Conservation (phyloP, 441 rosid genomes). For the Adansonia grandidieri region DNA sequence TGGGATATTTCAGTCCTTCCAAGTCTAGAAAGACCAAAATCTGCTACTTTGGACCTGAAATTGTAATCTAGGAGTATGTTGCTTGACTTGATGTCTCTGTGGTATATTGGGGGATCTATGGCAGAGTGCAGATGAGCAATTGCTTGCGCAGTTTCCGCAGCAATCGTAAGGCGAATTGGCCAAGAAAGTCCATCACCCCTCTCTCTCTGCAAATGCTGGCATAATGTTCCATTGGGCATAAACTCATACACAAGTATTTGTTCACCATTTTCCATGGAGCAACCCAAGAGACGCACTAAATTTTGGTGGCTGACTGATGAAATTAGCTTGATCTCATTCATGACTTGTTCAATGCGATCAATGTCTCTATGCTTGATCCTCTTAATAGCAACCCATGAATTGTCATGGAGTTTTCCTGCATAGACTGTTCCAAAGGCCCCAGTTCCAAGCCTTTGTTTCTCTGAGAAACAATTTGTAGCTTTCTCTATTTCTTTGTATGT, state of each 20-base stretch:
- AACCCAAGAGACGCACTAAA: conserved; percentile 82
- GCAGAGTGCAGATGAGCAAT: conserved; percentile 83
- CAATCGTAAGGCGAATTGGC: conserved; percentile 72
- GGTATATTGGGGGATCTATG: conserved; percentile 81
- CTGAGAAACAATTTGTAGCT: conserved; percentile 72
- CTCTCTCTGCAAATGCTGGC: conserved; percentile 75
- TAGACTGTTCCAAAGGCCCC: conserved; percentile 94
- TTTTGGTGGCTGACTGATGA: conserved; percentile 87
- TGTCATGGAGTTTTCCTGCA: conserved; percentile 66
- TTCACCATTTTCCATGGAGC: conserved; percentile 79
- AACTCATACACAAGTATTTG: conserved; percentile 87
- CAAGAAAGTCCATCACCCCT: conserved; percentile 77
- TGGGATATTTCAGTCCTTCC: conserved; percentile 83
- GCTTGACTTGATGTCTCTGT: conserved; percentile 89
- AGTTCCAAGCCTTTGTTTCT: conserved; percentile 79
- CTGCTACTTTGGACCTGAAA: conserved; percentile 84
- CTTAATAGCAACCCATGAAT: conserved; percentile 82
- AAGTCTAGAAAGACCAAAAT: conserved; percentile 87
- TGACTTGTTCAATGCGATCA: conserved; percentile 68
- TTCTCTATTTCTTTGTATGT: conserved; percentile 75
- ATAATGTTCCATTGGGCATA: conserved; percentile 92
- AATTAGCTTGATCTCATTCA: conserved; percentile 89
- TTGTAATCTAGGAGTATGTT: conserved; percentile 79
- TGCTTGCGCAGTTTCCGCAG: conserved; percentile 81
- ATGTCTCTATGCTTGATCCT: conserved; percentile 67